These are phyloP conservation scores for Peniophora sp. DNA, from an alignment of 1,284 basidiomycete species.

Conservation along the genomic window DNA sequence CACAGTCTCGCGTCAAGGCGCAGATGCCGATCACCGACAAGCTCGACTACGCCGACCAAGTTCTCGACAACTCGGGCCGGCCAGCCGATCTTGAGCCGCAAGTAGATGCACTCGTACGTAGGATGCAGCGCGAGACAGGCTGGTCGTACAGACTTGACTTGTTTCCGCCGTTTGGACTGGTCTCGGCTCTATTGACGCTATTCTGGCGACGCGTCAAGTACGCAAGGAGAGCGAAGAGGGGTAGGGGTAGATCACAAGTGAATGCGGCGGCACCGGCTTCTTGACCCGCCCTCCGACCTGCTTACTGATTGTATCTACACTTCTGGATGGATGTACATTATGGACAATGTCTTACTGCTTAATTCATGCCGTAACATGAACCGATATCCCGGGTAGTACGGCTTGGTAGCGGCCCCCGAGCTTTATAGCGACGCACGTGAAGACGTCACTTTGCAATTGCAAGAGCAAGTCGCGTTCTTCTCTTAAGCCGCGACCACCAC, in stretches of 20 bases:
- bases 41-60: constrained; percentile 74
- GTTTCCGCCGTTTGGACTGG: constrained; percentile 66
- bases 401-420: no score
- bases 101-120: constrained; percentile 56
- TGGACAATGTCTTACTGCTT: neutral
- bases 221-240: neutral
- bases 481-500: neutral
- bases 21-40: constrained; percentile 82
- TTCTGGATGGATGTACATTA: neutral
- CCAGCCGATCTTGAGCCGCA: constrained; percentile 62
- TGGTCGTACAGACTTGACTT: constrained; percentile 66
- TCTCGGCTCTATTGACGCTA: constrained; percentile 28
- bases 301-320: no score
- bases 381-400: no score
- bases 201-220: constrained; percentile 20
- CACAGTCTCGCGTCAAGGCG: constrained; percentile 66
- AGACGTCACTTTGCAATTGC: no score
- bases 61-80: constrained; percentile 86
- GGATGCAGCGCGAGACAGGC: constrained; percentile 47
- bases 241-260: neutral
- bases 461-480: neutral
- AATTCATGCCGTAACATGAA: neutral
- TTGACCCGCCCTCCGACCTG: no score
- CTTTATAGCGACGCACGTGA: no score
- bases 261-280: no score